Conservation (phyloP, 192 early-diverging fungal species). For the Powellomyces hirtus region DNA sequence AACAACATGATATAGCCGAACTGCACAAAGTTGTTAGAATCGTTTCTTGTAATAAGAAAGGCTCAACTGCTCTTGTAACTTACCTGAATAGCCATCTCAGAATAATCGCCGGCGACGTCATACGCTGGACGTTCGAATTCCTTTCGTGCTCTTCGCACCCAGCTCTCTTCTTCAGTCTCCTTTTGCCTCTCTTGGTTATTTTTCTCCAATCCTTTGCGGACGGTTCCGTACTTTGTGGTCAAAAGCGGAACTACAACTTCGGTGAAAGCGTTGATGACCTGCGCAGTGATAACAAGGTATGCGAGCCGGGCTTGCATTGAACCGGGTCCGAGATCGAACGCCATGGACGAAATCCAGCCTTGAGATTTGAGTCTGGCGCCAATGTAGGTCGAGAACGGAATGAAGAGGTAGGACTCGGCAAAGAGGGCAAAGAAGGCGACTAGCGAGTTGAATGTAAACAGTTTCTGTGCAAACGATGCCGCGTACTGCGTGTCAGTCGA, state of each 20-base stretch:
- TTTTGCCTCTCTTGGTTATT: conserved; percentile 35
- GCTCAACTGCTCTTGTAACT: background rate
- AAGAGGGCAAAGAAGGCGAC: conserved; percentile 81
- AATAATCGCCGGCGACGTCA: conserved; percentile 84
- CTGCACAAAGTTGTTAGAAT: conserved; percentile 31
- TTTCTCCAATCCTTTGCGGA: conserved; percentile 10
- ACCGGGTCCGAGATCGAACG: conserved; percentile 46
- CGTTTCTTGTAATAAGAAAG: no score
- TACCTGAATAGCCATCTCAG: conserved; percentile 89
- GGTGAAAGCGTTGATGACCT: conserved; percentile 70
- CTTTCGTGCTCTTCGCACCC: conserved; percentile 54
- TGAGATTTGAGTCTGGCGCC: conserved; percentile 46
- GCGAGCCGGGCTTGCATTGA: conserved; percentile 61
- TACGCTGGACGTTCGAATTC: conserved; percentile 72
- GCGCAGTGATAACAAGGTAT: conserved; percentile 81
- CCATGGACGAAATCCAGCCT: conserved; percentile 8
- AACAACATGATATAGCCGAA: conserved; percentile 89
- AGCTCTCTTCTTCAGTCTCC: conserved; percentile 38
- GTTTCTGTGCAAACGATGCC: conserved; percentile 72
- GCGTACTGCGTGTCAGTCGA: conserved; percentile 68
- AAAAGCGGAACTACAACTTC: conserved; percentile 75
- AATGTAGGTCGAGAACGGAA: conserved; percentile 75
- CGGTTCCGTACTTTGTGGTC: conserved; percentile 22
- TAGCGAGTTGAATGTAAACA: conserved; percentile 84
- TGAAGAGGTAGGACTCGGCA: conserved; percentile 83